Conservation (phyloP, 345 rosid genomes). For the Salix arbutifolia region DNA sequence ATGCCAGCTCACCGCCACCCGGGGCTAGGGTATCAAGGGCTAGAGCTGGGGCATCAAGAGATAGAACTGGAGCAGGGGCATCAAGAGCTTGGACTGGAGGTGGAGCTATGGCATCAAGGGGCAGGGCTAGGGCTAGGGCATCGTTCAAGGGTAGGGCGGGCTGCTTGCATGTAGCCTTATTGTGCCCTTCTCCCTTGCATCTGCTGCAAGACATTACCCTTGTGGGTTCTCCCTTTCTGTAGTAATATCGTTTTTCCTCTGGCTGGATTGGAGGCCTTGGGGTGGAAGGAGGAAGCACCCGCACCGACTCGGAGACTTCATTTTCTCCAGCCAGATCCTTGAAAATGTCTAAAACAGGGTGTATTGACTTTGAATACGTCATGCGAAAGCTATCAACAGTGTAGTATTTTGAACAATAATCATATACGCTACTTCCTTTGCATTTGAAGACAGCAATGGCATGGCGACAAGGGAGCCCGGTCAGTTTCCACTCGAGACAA, state of each 20-base stretch:
- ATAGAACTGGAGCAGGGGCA: not conserved
- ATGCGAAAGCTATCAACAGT: constrained; percentile 48
- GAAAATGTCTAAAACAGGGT: constrained; percentile 30
- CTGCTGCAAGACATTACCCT: constrained; percentile 59
- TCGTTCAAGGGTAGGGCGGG: not conserved
- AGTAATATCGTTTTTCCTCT: constrained; percentile 41
- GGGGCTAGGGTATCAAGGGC: not conserved
- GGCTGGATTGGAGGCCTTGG: constrained; percentile 40
- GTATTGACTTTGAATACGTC: constrained; percentile 50
- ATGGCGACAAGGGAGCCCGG: constrained; percentile 76
- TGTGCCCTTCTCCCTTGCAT: constrained; percentile 83
- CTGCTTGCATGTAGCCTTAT: constrained; percentile 76
- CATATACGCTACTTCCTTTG: constrained; percentile 45
- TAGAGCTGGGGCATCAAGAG: not conserved
- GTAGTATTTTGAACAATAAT: constrained; percentile 62
- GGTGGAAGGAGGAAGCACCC: constrained; percentile 57
- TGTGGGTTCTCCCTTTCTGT: constrained; percentile 41
- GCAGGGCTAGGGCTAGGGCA: not conserved
- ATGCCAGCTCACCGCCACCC: not conserved
- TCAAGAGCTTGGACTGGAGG: not conserved
- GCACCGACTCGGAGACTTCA: constrained; percentile 25
- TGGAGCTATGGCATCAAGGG: not conserved
- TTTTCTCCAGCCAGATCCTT: constrained; percentile 26
- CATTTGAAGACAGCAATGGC: constrained; percentile 70
- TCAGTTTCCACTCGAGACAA: constrained; percentile 66